Base-by-base conservation (phyloP, 305 asterid species). In the Ajuga reptans region DNA sequence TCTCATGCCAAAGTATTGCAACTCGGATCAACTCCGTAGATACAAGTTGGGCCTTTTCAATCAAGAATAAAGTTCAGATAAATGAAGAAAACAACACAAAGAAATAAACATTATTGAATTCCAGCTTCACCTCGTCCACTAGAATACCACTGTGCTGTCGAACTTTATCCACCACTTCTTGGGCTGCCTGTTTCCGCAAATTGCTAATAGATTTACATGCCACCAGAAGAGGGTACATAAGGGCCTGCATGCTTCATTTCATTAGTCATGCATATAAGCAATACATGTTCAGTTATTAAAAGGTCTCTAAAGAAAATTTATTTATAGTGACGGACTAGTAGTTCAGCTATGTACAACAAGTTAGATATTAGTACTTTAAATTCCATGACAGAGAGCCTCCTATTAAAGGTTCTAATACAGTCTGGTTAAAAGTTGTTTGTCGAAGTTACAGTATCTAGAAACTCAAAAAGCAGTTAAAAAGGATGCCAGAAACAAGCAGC, bases 191-290 rank as follows among this genome's bases (percentile, higher is more conserved):
- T 80, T 83, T 89, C 69, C 99, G 86, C 68, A 87, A 83, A 79
- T 81, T 91, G 86, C 98, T 94, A 82, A 94, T 89, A 15, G 99
- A 89, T 80, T 94, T 94, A 66, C 99, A 94, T 5, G 99, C 99
- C 82, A 94, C 99, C 59, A 94, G 99, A 64, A 94, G 98, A 54
- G 99, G 99, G 74, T 94, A 94, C 99, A 94, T 94, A 77, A 94
- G 99, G 81, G 99, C 99, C 99, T 94, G 98, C 73, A 80, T 11
- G 39, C 10, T 31, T 61, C 29, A 64, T 43, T 51, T n/a, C 29
- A 72, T 63, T 61, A 47, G 64, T 68, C 65, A 72, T 56, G 54
- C 47, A 65, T 60, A 57, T 39, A 55, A 56, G 17, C 36, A 53
- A 27, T 12, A 12, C 47, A 47, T 60, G 15, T 9, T 27, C 17